phyloP scores from a whole-genome alignment of 148 eudicot genomes.

The Heliamphora exappendiculata region DNA sequence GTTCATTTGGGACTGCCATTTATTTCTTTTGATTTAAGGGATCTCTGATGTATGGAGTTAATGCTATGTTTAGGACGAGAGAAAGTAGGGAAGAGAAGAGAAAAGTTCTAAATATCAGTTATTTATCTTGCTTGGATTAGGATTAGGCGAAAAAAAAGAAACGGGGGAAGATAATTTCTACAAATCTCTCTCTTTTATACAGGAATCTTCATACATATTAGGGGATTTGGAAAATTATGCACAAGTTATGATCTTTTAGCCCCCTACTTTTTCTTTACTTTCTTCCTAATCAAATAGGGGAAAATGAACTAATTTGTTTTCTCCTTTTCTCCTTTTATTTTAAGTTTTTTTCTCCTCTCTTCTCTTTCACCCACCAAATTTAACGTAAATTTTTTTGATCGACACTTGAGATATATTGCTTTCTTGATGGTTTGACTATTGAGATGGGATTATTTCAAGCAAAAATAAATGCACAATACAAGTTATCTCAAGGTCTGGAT shows the following conservation, averaged over 20 bases:
- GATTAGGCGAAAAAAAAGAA: neutral
- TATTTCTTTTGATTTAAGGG: neutral
- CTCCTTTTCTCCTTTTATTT: neutral
- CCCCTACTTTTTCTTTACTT: no score
- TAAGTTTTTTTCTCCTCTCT: neutral
- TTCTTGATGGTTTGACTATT: neutral
- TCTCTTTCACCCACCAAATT: neutral
- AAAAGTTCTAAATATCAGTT: neutral
- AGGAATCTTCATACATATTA: no score
- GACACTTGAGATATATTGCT: neutral
- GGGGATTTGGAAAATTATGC: no score
- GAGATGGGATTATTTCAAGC: neutral
- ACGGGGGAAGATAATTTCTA: no score
- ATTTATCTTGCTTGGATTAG: neutral
- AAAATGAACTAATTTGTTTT: neutral
- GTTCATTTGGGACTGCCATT: neutral
- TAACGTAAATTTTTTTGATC: no score
- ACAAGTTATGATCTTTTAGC: no score
- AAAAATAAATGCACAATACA: neutral
- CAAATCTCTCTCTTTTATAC: no score
- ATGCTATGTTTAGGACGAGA: neutral
- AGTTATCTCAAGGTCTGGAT: neutral
- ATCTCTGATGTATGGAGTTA: neutral
- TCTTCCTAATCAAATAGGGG: no score
- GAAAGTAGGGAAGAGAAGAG: neutral